phyloP scores from a whole-genome alignment of 441 rosid genomes.

The Populus tomentosa region DNA sequence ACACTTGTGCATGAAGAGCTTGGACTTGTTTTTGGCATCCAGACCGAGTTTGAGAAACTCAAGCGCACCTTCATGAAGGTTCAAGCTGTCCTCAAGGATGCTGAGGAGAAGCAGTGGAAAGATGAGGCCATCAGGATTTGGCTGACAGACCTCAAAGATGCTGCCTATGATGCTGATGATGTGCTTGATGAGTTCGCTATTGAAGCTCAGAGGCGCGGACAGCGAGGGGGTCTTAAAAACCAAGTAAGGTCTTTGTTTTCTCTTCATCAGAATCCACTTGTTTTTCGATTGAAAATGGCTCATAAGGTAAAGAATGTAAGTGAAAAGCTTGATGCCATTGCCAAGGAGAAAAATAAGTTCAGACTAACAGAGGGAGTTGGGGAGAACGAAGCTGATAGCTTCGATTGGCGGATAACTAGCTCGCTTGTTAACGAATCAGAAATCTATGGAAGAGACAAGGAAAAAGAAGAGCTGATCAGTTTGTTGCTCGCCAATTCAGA shows the following conservation, averaged over 20 bases:
- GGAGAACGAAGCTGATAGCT: background rate
- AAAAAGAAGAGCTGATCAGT: background rate
- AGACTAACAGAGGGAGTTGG: background rate
- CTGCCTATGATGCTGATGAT: slow-evolving; percentile 10
- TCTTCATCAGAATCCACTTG: background rate
- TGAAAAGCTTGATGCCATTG: background rate
- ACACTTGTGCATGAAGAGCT: background rate
- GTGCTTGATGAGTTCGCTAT: slow-evolving; percentile 1
- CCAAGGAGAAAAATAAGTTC: background rate
- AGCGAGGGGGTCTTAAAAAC: background rate
- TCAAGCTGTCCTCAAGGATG: slow-evolving; percentile 12
- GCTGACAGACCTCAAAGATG: slow-evolving; percentile 3
- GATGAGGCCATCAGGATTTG: background rate
- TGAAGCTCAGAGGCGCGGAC: background rate
- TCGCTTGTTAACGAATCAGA: background rate
- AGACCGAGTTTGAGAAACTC: background rate
- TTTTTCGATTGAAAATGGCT: background rate
- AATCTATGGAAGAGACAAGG: background rate
- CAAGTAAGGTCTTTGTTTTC: background rate
- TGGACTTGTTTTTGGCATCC: background rate
- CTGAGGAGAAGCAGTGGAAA: slow-evolving; percentile 9
- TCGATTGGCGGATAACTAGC: slow-evolving; percentile 5
- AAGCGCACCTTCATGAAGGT: background rate
- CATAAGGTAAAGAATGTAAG: background rate
- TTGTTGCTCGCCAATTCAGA: background rate